Evolutionary conservation across 1,139 yeast genomes (phyloP), one percentile per base, ranked within the genome.

Genomic region (Blastobotrys ciferrii): DNA sequence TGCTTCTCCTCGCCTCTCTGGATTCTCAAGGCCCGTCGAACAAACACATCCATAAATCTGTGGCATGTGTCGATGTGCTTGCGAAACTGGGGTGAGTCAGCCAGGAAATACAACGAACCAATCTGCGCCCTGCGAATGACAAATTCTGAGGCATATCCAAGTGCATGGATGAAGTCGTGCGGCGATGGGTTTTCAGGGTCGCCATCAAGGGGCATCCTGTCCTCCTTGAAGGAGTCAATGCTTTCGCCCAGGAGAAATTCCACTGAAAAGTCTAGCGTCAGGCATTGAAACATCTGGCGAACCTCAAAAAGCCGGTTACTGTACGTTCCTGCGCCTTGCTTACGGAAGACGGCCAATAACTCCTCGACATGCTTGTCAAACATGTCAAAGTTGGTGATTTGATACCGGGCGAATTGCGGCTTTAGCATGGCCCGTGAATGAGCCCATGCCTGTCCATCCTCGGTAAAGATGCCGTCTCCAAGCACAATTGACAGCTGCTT

Each of bases 341-440:
- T 33, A 20, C 44, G 47, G 23, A 59, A 42, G 9, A 40, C 38
- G 6, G 23, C 33, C 38, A 70, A 63, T 37, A 77, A 63, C 9
- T 58, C 61, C 56, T 69, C 70, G n/a, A 76, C 54, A 53, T 77
- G 81, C 17, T 71, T 72, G 55, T 74, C 80, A 53, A 78, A 66
- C 31, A 68, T 53, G 48, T 67, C 65, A 25, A 78, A 73, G 52
- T 77, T 80, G 17, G 76, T 72, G 45, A 79, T 71, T 60, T 77
- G 80, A 53, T 76, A 80, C 53, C 80, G 67, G 25, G 77, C 70
- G 63, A 78, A 78, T 61, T 77, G 82, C 2, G 84, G 84, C 50
- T 82, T 69, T 54, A 78, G 72, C 79, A 78, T 69, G 2, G 80
- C 74, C 42, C 83, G 65, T 13, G 81, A 74, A 58, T 77, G 80